Percentiles rank a stretch among this genome's conserved stretches.
phyloP scores from a whole-genome alignment of 768 basidiomycete genomes.

The Gymnopilus junonius region DNA sequence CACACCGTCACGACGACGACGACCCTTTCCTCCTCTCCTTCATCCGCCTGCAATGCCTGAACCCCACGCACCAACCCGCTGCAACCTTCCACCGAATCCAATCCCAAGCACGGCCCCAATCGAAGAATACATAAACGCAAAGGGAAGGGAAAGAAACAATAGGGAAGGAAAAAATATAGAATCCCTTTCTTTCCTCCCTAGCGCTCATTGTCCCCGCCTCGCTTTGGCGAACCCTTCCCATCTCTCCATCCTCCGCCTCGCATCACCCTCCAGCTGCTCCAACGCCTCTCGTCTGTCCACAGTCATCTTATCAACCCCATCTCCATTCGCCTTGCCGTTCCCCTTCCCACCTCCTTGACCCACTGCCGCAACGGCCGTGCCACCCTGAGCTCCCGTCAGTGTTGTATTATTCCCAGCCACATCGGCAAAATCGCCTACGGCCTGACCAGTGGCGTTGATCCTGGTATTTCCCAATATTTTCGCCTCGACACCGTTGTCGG shows the following conservation, averaged over 20 bases:
- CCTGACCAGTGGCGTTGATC: constrained; percentile 73
- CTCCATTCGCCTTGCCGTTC: neutral
- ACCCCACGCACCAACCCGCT: neutral
- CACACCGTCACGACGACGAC: too few species aligned
- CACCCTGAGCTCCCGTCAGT: neutral
- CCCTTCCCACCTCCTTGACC: neutral
- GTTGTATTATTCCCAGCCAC: neutral
- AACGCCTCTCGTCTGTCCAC: neutral
- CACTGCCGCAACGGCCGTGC: neutral
- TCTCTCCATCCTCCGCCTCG: neutral
- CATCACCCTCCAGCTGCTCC: neutral
- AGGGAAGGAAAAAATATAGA: neutral
- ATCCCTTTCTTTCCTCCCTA: neutral
- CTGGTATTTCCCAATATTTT: constrained; percentile 60
- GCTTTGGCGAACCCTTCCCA: neutral
- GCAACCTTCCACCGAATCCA: neutral
- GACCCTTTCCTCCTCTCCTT: too few species aligned
- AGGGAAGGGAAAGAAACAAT: neutral
- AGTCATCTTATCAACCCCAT: neutral
- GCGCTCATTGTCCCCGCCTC: neutral
- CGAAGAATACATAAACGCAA: too few species aligned
- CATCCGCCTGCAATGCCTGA: too few species aligned
- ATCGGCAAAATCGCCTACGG: constrained; percentile 25
- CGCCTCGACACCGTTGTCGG: constrained; percentile 35
- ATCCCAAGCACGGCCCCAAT: too few species aligned